A percentile compares a stretch with the other conserved stretches of the same genome.
phyloP scores from a whole-genome alignment of 495 filamentous ascomycete species.

The Podospora pseudopauciseta region DNA sequence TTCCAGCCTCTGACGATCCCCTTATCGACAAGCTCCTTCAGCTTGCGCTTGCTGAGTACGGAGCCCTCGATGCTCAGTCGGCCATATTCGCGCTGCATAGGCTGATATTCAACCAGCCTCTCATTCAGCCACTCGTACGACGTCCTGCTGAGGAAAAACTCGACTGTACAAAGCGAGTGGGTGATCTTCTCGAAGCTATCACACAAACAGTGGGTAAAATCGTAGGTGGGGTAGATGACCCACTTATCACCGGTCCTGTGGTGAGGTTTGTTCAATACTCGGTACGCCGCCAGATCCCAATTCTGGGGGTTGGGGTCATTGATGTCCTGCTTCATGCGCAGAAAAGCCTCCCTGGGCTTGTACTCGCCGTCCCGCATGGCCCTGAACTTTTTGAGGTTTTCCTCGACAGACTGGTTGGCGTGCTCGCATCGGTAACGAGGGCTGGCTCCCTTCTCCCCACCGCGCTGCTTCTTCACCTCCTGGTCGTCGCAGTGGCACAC shows the following conservation, averaged over 20 bases:
- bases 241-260: conserved; percentile 70
- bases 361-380: conserved; percentile 92
- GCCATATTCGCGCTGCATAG: conserved; percentile 77
- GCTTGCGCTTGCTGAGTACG: conserved; percentile 78
- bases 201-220: conserved; percentile 82
- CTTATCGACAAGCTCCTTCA: conserved; percentile 69
- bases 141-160: conserved; percentile 70
- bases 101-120: conserved; percentile 66
- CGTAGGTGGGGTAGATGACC: conserved; percentile 88
- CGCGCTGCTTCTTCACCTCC: conserved; percentile 81
- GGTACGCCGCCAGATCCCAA: conserved; percentile 78
- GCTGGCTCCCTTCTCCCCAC: conserved; percentile 64
- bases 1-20: conserved; percentile 79
- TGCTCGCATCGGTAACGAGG: conserved; percentile 75
- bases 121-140: conserved; percentile 86
- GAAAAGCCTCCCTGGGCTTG: conserved; percentile 76
- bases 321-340: conserved; percentile 86
- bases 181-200: conserved; percentile 86
- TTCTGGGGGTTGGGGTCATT: conserved; percentile 61
- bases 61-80: conserved; percentile 67
- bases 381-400: conserved; percentile 77
- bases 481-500: conserved; percentile 57
- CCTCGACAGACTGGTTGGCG: conserved; percentile 66
- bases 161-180: conserved; percentile 84
- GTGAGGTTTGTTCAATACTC: conserved; percentile 67